Percentiles rank a stretch among this genome's conserved stretches.
Evolutionary conservation across 2,329 filamentous ascomycete genomes (phyloP).

Genomic region (Ilyonectria destructans): DNA sequence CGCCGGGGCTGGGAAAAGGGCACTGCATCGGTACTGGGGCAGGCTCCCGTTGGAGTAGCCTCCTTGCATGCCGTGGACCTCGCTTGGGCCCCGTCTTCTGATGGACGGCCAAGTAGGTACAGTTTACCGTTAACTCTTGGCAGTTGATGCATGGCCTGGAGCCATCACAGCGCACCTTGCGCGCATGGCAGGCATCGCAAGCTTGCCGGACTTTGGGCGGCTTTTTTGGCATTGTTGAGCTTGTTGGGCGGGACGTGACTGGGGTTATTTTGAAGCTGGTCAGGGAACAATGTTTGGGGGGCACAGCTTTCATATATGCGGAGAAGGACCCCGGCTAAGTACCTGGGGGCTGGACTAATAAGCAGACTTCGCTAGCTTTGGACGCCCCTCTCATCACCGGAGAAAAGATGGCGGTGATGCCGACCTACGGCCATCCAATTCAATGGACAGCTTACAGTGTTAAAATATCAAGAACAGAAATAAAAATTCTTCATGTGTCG

Average conservation of each 20-base stretch:
- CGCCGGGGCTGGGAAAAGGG: not conserved
- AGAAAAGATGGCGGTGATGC: too few species aligned
- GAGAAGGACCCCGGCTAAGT: too few species aligned
- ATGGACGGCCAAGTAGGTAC: slow-evolving; percentile 51
- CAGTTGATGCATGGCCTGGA: slow-evolving; percentile 50
- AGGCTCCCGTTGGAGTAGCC: not conserved
- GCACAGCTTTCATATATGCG: not conserved
- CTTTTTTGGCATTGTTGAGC: not conserved
- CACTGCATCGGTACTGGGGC: not conserved
- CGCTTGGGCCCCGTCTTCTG: slow-evolving; percentile 52
- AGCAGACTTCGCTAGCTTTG: too few species aligned
- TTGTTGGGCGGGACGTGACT: not conserved
- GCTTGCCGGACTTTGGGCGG: slow-evolving; percentile 52
- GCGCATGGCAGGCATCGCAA: slow-evolving; percentile 51
- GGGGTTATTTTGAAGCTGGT: not conserved
- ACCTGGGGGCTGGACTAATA: too few species aligned
- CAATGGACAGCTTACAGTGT: too few species aligned
- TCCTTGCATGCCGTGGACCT: slow-evolving; percentile 31
- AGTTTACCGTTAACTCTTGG: slow-evolving; percentile 29
- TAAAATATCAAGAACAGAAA: too few species aligned
- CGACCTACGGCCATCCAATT: too few species aligned
- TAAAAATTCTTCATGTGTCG: too few species aligned
- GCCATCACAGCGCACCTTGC: slow-evolving; percentile 53
- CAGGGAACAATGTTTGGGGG: not conserved
- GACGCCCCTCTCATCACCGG: too few species aligned